A percentile compares a stretch with the other conserved stretches of the same genome.
These are phyloP conservation scores for Microthyrium microscopicum DNA, from an alignment of 2,329 filamentous ascomycete species.

Conservation along the genomic window DNA sequence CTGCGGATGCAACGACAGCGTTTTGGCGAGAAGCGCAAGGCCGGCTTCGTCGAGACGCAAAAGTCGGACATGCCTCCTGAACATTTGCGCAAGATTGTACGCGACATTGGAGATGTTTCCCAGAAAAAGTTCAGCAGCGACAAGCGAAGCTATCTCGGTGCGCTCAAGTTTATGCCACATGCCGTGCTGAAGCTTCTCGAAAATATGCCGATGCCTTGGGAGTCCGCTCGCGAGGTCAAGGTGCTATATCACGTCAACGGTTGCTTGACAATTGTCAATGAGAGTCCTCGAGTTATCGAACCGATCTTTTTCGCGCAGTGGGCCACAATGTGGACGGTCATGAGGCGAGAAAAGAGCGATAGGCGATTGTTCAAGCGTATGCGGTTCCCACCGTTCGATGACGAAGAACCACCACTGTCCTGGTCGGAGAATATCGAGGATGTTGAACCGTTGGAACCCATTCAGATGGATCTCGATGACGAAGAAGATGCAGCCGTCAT, in stretches of 20 bases:
- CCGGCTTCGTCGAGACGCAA: constrained; percentile 91
- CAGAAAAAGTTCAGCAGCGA: constrained; percentile 99
- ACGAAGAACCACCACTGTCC: constrained; percentile 90
- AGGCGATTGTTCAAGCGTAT: constrained; percentile 93
- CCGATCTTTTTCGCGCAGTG: constrained; percentile 96
- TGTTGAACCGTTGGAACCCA: constrained; percentile 90
- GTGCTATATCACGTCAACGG: constrained; percentile 97
- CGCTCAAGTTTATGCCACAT: constrained; percentile 98
- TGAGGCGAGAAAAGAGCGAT: constrained; percentile 96
- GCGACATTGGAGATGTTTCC: constrained; percentile 95
- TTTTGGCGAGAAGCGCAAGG: constrained; percentile 93
- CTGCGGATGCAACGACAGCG: constrained; percentile 76
- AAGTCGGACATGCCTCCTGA: constrained; percentile 98
- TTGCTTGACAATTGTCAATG: constrained; percentile 90
- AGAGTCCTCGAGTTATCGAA: constrained; percentile 90
- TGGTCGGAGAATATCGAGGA: constrained; percentile 99
- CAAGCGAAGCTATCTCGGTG: constrained; percentile 93
- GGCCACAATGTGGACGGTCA: constrained; percentile 98
- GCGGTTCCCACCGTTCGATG: constrained; percentile 96
- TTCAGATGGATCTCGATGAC: constrained; percentile 96
- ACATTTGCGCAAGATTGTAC: constrained; percentile 94
- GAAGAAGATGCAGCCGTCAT: constrained; percentile 79
- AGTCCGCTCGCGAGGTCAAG: constrained; percentile 89
- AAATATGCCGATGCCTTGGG: constrained; percentile 99
- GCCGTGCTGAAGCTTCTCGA: constrained; percentile 92